Evolutionary conservation across 108 stramenopile species (phyloP).

Genomic region (Nitzschia sp.): DNA sequence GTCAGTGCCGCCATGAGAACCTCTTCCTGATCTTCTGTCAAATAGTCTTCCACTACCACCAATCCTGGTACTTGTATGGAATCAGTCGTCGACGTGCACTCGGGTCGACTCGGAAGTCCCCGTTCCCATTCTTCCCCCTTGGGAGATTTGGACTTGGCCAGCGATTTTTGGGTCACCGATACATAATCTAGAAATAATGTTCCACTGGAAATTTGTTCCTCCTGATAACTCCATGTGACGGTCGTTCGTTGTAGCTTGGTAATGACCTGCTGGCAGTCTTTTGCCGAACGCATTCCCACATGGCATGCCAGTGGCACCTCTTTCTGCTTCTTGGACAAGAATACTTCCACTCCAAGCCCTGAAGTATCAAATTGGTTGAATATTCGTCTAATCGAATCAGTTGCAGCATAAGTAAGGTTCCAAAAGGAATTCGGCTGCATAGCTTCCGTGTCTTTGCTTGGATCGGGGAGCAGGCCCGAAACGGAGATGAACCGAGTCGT

Average conservation of each 20-base stretch:
- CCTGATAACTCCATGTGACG: slow-evolving; percentile 34
- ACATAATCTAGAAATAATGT: slow-evolving; percentile 78
- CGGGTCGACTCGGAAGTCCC: slow-evolving; percentile 64
- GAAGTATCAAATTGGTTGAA: slow-evolving; percentile 49
- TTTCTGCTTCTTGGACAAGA: slow-evolving; percentile 31
- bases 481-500: slow-evolving; percentile 72
- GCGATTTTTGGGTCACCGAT: slow-evolving; percentile 49
- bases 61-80: slow-evolving; percentile 69
- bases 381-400: slow-evolving; percentile 36
- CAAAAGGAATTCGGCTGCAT: slow-evolving; percentile 6
- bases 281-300: slow-evolving; percentile 46
- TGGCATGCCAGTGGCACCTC: slow-evolving; percentile 31
- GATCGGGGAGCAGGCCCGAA: slow-evolving; percentile 41
- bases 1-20: slow-evolving; percentile 68
- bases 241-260: slow-evolving; percentile 50
- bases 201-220: slow-evolving; percentile 37
- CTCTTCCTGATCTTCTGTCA: slow-evolving; percentile 62
- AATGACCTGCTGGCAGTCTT: slow-evolving; percentile 56
- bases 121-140: slow-evolving; percentile 25
- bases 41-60: slow-evolving; percentile 54
- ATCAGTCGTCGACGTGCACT: slow-evolving; percentile 81
- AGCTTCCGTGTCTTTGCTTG: slow-evolving; percentile 1
- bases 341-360: slow-evolving; percentile 49
- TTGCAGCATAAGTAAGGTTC: slow-evolving; percentile 21
- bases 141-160: slow-evolving; percentile 25